These are phyloP conservation scores for Xylaria acuta DNA, from an alignment of 495 filamentous ascomycete genomes.

Conservation along the genomic window DNA sequence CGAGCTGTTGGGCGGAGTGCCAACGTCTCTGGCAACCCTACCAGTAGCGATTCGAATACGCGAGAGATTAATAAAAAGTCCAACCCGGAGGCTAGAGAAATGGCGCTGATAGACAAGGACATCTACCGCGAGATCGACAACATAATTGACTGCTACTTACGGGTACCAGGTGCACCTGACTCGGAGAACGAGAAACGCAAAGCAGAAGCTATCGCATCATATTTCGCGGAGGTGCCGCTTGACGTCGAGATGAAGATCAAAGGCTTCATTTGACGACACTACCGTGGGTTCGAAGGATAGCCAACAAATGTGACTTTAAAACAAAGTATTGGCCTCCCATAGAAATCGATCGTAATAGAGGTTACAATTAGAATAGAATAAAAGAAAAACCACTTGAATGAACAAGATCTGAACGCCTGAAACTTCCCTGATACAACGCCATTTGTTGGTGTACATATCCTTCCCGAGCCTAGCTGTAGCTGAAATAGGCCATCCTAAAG, in stretches of 20 bases:
- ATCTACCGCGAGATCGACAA: conserved; percentile 36
- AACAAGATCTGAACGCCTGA: conserved; percentile 5
- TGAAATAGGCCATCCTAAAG: not conserved
- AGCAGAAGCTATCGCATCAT: conserved; percentile 21
- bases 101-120: not conserved
- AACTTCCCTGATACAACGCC: not conserved
- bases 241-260: conserved; percentile 29
- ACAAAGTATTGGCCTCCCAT: not conserved
- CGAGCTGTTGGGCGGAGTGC: not conserved
- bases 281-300: not conserved
- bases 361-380: conserved; percentile 7
- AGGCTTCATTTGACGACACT: conserved; percentile 32
- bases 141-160: conserved; percentile 40
- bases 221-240: conserved; percentile 23
- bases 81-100: not conserved
- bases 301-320: not conserved
- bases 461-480: not conserved
- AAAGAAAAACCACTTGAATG: not conserved
- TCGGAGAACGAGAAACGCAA: conserved; percentile 23
- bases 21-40: not conserved
- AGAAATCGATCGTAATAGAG: not conserved
- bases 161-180: not conserved
- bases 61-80: not conserved
- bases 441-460: not conserved
- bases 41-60: not conserved